Conservation (phyloP, 2,329 filamentous ascomycete genomes). For the Proliferodiscus dingleyae region DNA sequence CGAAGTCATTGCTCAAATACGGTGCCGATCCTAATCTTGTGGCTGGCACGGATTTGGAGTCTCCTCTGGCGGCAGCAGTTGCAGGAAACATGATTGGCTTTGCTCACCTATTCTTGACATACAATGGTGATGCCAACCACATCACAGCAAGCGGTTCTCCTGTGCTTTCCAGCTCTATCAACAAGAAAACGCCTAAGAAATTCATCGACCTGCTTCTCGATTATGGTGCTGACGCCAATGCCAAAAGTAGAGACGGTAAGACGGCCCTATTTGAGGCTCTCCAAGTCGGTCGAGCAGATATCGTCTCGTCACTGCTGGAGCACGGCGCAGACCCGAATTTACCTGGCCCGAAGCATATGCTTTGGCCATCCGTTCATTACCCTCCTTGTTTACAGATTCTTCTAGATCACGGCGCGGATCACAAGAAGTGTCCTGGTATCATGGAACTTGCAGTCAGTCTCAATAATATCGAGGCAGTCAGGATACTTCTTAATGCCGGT, state of each 20-base stretch:
- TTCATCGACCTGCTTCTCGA: constrained; percentile 56
- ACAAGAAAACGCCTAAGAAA: constrained; percentile 49
- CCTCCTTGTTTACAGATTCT: constrained; percentile 54
- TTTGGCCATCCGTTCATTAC: constrained; percentile 61
- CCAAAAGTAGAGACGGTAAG: constrained; percentile 56
- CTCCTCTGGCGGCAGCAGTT: constrained; percentile 48
- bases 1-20: constrained; percentile 58
- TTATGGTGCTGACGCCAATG: constrained; percentile 54
- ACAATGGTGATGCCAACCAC: constrained; percentile 54
- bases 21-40: constrained; percentile 54
- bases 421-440: constrained; percentile 54
- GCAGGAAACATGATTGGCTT: constrained; percentile 50
- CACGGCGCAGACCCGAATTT: constrained; percentile 63
- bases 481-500: constrained; percentile 51
- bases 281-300: constrained; percentile 48
- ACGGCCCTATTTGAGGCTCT: constrained; percentile 61
- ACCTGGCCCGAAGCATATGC: constrained; percentile 63
- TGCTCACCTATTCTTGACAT: constrained; percentile 54
- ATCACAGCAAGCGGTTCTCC: constrained; percentile 54
- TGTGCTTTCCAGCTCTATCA: constrained; percentile 55
- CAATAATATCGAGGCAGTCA: constrained; percentile 59
- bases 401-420: constrained; percentile 54
- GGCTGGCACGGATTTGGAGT: constrained; percentile 46
- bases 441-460: constrained; percentile 60
- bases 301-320: constrained; percentile 49